These are phyloP conservation scores for Trypanosoma melophagium DNA, from an alignment of 208 protist species.

Conservation along the genomic window DNA sequence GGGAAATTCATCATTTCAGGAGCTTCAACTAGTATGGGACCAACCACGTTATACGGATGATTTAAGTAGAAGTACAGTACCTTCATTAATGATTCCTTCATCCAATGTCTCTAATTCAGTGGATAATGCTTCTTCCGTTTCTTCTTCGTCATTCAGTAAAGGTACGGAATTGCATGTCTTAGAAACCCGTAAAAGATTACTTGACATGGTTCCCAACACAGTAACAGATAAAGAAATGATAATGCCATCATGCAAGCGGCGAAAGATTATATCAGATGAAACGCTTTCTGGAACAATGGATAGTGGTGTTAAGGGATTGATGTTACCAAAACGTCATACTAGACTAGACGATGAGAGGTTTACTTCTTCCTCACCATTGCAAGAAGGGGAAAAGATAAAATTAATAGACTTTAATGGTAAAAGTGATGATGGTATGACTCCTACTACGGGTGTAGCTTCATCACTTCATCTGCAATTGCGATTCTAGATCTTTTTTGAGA, in stretches of 20 bases:
- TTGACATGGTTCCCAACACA: neutral
- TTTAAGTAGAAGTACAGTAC: neutral
- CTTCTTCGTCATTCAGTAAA: too few relatives aligned
- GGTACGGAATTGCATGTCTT: neutral
- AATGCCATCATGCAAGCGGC: neutral
- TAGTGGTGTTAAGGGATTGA: neutral
- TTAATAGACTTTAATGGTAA: neutral
- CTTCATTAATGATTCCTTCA: neutral
- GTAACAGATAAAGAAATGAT: neutral
- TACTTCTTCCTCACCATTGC: neutral
- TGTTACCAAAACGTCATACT: neutral
- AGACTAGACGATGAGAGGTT: neutral
- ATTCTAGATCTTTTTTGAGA: slow-evolving; percentile 6
- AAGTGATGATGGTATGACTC: neutral
- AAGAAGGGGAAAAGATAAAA: neutral
- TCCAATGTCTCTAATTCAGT: too few relatives aligned
- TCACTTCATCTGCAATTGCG: slow-evolving; percentile 9
- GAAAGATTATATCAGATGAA: neutral
- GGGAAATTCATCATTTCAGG: too few relatives aligned
- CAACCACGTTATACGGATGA: neutral
- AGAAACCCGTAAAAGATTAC: neutral
- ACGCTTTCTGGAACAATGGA: neutral
- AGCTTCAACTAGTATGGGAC: neutral
- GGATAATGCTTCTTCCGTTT: too few relatives aligned
- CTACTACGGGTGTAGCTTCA: neutral